A percentile compares a stretch with the other conserved stretches of the same genome.
phyloP scores from a whole-genome alignment of 257 asterid genomes.

The Craterostigma plantagineum region DNA sequence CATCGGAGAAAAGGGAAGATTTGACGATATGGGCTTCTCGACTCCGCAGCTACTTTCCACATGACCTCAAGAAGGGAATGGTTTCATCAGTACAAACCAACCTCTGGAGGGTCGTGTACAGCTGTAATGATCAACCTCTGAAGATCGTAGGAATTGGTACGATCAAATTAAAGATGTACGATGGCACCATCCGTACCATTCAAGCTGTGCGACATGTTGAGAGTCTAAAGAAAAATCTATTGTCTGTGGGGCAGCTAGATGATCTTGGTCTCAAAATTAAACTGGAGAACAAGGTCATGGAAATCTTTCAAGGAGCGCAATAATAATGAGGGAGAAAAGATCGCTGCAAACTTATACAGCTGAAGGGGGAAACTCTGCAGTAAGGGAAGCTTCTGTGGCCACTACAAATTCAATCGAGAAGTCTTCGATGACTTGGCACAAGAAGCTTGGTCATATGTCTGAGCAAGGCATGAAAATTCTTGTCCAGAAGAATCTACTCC shows the following conservation, averaged over 20 bases:
- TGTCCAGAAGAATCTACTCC: conserved; percentile 1
- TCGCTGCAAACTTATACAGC: conserved; percentile 3
- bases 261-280: background rate
- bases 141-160: conserved; percentile 1
- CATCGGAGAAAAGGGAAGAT: no score
- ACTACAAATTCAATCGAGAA: background rate
- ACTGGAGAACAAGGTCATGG: background rate
- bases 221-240: conserved; percentile 1
- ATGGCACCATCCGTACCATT: background rate
- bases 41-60: no score
- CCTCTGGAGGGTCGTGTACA: background rate
- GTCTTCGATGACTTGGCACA: background rate
- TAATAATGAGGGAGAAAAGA: conserved; percentile 1
- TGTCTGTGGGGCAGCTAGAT: conserved; percentile 2
- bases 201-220: conserved; percentile 1
- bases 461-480: conserved; percentile 2
- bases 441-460: conserved; percentile 5
- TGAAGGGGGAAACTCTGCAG: background rate
- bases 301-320: background rate
- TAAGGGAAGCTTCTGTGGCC: background rate
- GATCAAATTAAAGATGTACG: background rate
- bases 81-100: no score
- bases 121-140: conserved; percentile 1
- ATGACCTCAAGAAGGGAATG: no score
- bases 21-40: no score